phyloP scores from a whole-genome alignment of 345 rosid genomes.

The Cardamine occulta region DNA sequence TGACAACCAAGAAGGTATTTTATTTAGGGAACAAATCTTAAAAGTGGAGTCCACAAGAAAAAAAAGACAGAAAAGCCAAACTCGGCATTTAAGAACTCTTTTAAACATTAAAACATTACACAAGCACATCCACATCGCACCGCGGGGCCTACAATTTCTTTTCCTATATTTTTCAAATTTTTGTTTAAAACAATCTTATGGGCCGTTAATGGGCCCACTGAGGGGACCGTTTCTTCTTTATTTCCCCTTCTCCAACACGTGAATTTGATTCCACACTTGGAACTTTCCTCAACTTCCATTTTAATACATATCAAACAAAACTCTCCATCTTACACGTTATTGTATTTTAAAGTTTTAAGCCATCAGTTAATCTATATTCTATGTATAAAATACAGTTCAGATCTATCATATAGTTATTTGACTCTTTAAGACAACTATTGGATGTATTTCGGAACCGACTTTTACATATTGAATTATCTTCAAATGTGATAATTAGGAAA shows the following conservation, averaged over 20 bases:
- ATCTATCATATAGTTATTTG: not conserved
- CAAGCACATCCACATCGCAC: constrained; percentile 40
- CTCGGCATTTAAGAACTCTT: constrained; percentile 14
- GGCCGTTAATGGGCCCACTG: constrained; percentile 37
- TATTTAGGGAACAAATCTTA: constrained; percentile 39
- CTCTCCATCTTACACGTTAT: constrained; percentile 18
- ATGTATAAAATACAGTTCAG: constrained; percentile 2
- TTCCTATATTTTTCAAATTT: not conserved
- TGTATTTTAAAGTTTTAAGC: not conserved
- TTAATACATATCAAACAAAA: constrained; percentile 21
- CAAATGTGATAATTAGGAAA: constrained; percentile 9
- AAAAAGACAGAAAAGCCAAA: constrained; percentile 23
- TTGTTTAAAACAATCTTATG: constrained; percentile 18
- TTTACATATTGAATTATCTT: not conserved
- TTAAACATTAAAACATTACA: constrained; percentile 31
- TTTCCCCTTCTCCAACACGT: constrained; percentile 39
- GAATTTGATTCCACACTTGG: constrained; percentile 45
- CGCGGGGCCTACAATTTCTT: constrained; percentile 25
- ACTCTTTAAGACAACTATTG: not conserved
- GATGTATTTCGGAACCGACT: constrained; percentile 12
- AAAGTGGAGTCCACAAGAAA: constrained; percentile 38
- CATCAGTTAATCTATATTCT: not conserved
- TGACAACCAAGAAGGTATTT: not conserved
- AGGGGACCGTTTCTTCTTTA: constrained; percentile 40
- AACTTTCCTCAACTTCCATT: constrained; percentile 39